Evolutionary conservation across 2,329 filamentous ascomycete genomes (phyloP).

Genomic region (Colletotrichum aenigma): DNA sequence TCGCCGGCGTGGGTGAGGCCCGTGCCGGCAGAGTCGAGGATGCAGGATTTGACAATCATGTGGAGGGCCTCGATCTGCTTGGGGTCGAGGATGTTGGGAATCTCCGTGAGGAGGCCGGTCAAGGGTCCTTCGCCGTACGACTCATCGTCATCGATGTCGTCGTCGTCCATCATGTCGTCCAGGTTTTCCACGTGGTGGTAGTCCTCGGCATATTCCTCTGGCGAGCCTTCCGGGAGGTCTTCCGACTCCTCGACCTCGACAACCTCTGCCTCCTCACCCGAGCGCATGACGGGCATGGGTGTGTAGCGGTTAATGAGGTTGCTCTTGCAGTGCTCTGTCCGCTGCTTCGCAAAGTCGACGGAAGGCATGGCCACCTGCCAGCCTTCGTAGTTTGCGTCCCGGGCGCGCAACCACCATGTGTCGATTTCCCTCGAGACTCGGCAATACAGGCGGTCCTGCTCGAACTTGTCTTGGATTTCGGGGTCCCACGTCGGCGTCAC

Average conservation of each 20-base stretch:
- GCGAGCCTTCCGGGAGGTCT: conserved; percentile 46
- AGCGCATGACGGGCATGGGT: conserved; percentile 30
- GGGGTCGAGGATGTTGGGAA: conserved; percentile 91
- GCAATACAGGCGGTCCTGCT: conserved; percentile 63
- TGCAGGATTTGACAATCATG: conserved; percentile 96
- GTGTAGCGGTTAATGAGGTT: conserved; percentile 63
- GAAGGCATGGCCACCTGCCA: conserved; percentile 65
- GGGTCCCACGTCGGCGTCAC: conserved; percentile 54
- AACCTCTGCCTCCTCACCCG: conserved; percentile 46
- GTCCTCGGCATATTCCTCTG: conserved; percentile 31
- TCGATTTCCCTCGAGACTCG: conserved; percentile 69
- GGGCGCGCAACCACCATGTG: conserved; percentile 66
- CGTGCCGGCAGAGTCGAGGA: conserved; percentile 80
- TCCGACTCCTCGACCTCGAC: conserved; percentile 56
- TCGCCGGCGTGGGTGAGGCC: conserved; percentile 70
- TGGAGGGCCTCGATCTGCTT: conserved; percentile 95
- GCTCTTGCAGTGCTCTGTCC: conserved; percentile 62
- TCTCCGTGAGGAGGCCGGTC: conserved; percentile 87
- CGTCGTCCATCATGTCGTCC: conserved; percentile 65
- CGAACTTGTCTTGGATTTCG: conserved; percentile 59
- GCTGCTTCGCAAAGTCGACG: conserved; percentile 61
- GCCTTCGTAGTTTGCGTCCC: conserved; percentile 64
- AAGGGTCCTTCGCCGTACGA: conserved; percentile 80
- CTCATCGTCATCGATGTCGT: conserved; percentile 75
- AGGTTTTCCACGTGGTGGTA: conserved; percentile 33